Evolutionary conservation across 1,284 basidiomycete genomes (phyloP).

Genomic region (Taiwanofungus camphoratus): DNA sequence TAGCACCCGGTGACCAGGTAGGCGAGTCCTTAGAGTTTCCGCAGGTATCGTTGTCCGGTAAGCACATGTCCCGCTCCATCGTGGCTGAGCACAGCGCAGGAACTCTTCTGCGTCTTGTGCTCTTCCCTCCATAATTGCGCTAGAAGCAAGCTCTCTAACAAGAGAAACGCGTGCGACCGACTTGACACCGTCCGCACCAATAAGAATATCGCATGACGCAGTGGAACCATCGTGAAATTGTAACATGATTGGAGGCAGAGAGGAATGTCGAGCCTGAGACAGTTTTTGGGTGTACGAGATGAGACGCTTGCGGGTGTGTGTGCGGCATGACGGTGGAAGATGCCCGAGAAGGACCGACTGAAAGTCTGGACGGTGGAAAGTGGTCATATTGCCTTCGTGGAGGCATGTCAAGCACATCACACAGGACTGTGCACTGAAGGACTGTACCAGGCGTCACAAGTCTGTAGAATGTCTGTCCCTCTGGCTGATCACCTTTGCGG

Average conservation of each 20-base stretch:
- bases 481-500: conserved; percentile 29
- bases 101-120: conserved; percentile 17
- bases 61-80: conserved; percentile 35
- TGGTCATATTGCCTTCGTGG: conserved; percentile 32
- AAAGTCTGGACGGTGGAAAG: conserved; percentile 40
- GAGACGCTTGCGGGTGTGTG: conserved; percentile 35
- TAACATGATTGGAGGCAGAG: conserved; percentile 27
- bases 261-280: background rate
- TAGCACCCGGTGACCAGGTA: conserved; percentile 32
- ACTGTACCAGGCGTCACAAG: conserved; percentile 26
- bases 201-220: conserved; percentile 39
- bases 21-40: conserved; percentile 26
- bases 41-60: conserved; percentile 36
- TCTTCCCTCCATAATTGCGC: conserved; percentile 13
- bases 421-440: too few species aligned
- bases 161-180: conserved; percentile 25
- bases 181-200: conserved; percentile 45
- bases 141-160: conserved; percentile 19
- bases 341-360: conserved; percentile 33
- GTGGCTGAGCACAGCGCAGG: conserved; percentile 22
- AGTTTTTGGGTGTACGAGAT: conserved; percentile 29
- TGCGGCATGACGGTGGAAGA: conserved; percentile 27
- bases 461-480: conserved; percentile 26
- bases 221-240: conserved; percentile 39
- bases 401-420: background rate